These are phyloP conservation scores for Flammula alnicola DNA, from an alignment of 1,284 basidiomycete species.

Conservation along the genomic window DNA sequence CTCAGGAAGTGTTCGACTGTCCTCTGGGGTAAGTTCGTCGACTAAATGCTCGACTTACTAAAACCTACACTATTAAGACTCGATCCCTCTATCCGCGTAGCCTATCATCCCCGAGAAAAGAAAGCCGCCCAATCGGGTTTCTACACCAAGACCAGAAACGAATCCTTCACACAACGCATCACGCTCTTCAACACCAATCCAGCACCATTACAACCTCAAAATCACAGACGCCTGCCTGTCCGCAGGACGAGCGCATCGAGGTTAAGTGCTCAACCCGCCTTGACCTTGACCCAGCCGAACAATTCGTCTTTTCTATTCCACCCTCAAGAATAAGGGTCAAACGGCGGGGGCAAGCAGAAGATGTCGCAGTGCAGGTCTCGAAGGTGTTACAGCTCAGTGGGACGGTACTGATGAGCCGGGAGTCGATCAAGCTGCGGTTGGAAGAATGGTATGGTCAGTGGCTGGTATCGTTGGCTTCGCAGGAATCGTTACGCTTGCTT, in stretches of 20 bases:
- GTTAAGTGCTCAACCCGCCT: constrained; percentile 41
- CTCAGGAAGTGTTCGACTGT: too few relatives aligned
- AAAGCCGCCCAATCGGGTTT: constrained; percentile 31
- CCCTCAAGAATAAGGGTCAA: not conserved
- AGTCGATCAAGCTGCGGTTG: constrained; percentile 2
- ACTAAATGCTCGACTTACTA: too few relatives aligned
- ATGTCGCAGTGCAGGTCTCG: constrained; percentile 17
- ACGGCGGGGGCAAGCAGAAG: too few relatives aligned
- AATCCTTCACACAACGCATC: constrained; percentile 34
- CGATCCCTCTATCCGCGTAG: constrained; percentile 36
- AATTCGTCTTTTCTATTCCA: too few relatives aligned
- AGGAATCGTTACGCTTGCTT: constrained; percentile 4
- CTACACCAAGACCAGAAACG: constrained; percentile 30
- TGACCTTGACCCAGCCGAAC: constrained; percentile 26
- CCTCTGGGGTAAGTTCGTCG: too few relatives aligned
- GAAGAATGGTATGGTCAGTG: constrained; percentile 3
- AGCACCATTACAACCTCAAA: constrained; percentile 29
- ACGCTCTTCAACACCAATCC: constrained; percentile 35
- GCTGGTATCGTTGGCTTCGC: constrained; percentile 5
- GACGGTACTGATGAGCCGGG: constrained; percentile 30
- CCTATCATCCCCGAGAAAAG: constrained; percentile 33
- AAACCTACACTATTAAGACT: constrained; percentile 26
- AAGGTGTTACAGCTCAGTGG: constrained; percentile 21
- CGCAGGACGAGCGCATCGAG: constrained; percentile 35
- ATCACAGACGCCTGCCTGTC: constrained; percentile 39